Conservation (phyloP, 2,329 filamentous ascomycete species). For the Trichophyton rubrum region DNA sequence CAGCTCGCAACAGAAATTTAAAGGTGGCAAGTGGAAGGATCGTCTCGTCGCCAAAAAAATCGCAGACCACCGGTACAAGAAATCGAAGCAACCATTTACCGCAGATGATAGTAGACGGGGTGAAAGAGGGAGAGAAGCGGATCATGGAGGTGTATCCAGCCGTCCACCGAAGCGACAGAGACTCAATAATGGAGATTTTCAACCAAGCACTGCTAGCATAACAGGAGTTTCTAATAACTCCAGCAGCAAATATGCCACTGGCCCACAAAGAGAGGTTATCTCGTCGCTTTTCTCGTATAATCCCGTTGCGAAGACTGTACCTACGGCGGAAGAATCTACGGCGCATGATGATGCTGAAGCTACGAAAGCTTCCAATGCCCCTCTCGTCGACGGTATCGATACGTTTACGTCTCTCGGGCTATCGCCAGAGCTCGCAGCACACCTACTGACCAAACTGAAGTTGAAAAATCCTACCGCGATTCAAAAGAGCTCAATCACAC, state of each 20-base stretch:
- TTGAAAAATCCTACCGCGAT: constrained; percentile 89
- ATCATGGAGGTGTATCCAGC: constrained; percentile 4
- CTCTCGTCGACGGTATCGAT: constrained; percentile 66
- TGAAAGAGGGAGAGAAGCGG: constrained; percentile 25
- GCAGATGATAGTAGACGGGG: not conserved
- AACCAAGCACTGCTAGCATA: constrained; percentile 14
- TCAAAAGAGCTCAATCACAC: constrained; percentile 75
- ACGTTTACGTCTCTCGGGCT: constrained; percentile 80
- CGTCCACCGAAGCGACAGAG: constrained; percentile 32
- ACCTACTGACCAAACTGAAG: constrained; percentile 72
- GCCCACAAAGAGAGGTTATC: constrained; percentile 49
- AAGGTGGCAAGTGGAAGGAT: constrained; percentile 88
- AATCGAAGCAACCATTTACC: constrained; percentile 14
- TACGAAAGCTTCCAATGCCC: constrained; percentile 76
- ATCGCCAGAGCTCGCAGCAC: constrained; percentile 64
- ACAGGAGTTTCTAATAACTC: constrained; percentile 4
- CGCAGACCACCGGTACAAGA: constrained; percentile 42
- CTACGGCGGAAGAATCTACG: constrained; percentile 21
- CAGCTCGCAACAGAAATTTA: constrained; percentile 52
- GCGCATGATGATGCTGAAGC: constrained; percentile 36
- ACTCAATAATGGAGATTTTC: constrained; percentile 29
- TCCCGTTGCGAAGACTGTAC: constrained; percentile 50
- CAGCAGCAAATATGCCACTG: constrained; percentile 10
- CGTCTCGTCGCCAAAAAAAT: constrained; percentile 67
- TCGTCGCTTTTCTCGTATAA: constrained; percentile 92